Percentiles rank a stretch among this genome's conserved stretches.
phyloP scores from a whole-genome alignment of 805 yeast species.

The Millerozyma miso region DNA sequence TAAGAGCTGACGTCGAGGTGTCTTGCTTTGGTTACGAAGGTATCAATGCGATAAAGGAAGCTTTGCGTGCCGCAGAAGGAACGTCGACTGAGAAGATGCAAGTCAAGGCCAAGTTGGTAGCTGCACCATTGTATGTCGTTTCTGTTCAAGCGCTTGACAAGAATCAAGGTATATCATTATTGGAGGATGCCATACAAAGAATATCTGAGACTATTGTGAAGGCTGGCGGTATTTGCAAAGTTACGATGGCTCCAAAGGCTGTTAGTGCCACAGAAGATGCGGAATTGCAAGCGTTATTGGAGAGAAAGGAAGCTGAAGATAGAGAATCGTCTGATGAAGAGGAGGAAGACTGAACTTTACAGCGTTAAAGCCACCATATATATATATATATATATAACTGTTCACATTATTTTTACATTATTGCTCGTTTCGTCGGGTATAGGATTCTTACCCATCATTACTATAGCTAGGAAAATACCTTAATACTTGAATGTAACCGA shows the following conservation, averaged over 20 bases:
- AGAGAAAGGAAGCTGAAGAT: conserved; percentile 86
- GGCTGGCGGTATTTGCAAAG: conserved; percentile 82
- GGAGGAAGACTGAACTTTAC: conserved; percentile 22
- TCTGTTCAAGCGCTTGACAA: conserved; percentile 93
- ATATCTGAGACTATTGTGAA: conserved; percentile 66
- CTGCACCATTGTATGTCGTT: conserved; percentile 93
- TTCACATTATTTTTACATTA: conserved; percentile 2
- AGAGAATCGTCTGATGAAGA: conserved; percentile 81
- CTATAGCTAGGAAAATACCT: not conserved
- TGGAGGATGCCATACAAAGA: conserved; percentile 75
- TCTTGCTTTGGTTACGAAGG: conserved; percentile 97
- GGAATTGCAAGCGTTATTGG: conserved; percentile 92
- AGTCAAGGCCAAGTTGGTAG: conserved; percentile 90
- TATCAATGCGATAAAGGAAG: conserved; percentile 91
- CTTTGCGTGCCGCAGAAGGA: conserved; percentile 82
- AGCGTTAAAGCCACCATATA: conserved; percentile 1
- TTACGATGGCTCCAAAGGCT: conserved; percentile 98
- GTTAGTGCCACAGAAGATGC: conserved; percentile 98
- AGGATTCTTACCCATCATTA: conserved; percentile 1
- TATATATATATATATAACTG: conserved; percentile 1
- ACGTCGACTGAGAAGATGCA: conserved; percentile 80
- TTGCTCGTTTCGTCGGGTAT: not conserved
- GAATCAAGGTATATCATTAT: conserved; percentile 74
- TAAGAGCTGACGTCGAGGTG: conserved; percentile 98
- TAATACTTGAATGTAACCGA: conserved; percentile 18